Conservation (phyloP, 352 stramenopile genomes). For the Pythium periplocum region DNA sequence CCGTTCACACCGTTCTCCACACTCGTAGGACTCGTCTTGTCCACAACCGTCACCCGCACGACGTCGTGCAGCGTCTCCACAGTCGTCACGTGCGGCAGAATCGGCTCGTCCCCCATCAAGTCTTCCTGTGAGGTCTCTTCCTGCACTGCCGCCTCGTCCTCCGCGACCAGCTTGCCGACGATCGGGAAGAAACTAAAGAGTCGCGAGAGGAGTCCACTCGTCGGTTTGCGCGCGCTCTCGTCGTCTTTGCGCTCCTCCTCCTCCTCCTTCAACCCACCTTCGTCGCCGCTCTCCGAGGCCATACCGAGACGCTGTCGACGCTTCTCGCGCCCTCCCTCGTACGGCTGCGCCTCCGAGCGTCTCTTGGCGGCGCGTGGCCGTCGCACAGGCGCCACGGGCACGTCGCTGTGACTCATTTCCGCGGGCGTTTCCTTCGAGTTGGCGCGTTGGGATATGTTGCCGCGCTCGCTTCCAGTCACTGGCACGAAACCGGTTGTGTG, state of each 20-base stretch:
- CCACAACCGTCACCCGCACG: neutral
- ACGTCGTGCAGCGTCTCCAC: neutral
- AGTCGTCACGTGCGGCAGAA: neutral
- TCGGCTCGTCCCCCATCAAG: slow-evolving; percentile 2
- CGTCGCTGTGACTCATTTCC: slow-evolving; percentile 19
- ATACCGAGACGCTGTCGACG: slow-evolving; percentile 22
- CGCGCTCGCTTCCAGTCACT: neutral
- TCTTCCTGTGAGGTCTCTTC: slow-evolving; percentile 5
- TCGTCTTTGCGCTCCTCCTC: neutral
- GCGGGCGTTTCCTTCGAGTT: neutral
- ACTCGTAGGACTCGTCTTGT: neutral
- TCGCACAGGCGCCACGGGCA: slow-evolving; percentile 4
- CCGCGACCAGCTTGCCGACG: slow-evolving; percentile 42
- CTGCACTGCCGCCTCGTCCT: slow-evolving; percentile 20
- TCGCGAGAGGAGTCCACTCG: slow-evolving; percentile 39
- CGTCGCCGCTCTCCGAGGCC: slow-evolving; percentile 12
- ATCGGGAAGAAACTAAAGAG: slow-evolving; percentile 66
- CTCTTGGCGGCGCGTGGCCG: slow-evolving; percentile 4
- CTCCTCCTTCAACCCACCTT: slow-evolving; percentile 4
- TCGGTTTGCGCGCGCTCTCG: slow-evolving; percentile 1
- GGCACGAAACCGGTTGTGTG: neutral
- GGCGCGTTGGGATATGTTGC: neutral
- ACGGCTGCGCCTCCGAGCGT: slow-evolving; percentile 16
- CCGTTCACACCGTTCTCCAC: neutral
- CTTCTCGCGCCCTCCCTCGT: neutral